These are phyloP conservation scores for Moringa oleifera DNA, from an alignment of 345 rosid genomes.

Conservation along the genomic window DNA sequence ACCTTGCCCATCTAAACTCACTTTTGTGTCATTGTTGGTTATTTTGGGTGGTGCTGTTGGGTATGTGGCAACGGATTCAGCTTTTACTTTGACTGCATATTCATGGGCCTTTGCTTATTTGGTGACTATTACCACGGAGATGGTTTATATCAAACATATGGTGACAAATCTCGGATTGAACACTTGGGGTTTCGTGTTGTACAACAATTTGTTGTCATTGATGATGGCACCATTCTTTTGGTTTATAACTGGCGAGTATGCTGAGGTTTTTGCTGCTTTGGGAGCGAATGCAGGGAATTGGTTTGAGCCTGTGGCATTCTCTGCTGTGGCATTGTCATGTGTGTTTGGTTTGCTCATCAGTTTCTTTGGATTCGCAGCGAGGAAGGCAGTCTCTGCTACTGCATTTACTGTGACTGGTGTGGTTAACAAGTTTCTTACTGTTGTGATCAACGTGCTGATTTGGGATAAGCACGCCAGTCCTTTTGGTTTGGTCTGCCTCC, in stretches of 20 bases:
- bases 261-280: slow-evolving; percentile 58
- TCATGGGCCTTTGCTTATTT: slow-evolving; percentile 93
- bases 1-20: slow-evolving; percentile 76
- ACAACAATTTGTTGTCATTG: slow-evolving; percentile 81
- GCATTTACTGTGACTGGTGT: slow-evolving; percentile 98
- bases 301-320: slow-evolving; percentile 57
- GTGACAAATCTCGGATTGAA: slow-evolving; percentile 89
- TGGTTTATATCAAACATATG: slow-evolving; percentile 98
- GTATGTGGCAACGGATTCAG: slow-evolving; percentile 90
- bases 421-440: slow-evolving; percentile 94
- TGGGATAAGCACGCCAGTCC: slow-evolving; percentile 99
- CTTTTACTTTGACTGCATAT: slow-evolving; percentile 77
- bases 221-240: slow-evolving; percentile 92
- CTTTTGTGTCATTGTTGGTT: slow-evolving; percentile 52
- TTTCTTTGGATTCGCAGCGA: slow-evolving; percentile 93
- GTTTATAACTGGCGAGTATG: slow-evolving; percentile 77
- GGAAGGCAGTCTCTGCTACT: slow-evolving; percentile 88
- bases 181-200: slow-evolving; percentile 93
- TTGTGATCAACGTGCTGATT: slow-evolving; percentile 82
- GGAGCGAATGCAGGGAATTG: slow-evolving; percentile 41
- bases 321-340: slow-evolving; percentile 76
- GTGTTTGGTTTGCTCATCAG: slow-evolving; percentile 89
- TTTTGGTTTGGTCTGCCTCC: slow-evolving; percentile 80
- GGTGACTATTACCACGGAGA: slow-evolving; percentile 85
- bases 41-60: slow-evolving; percentile 92